Conservation (phyloP, 495 filamentous ascomycete species). For the Penicillium tannophilum region DNA sequence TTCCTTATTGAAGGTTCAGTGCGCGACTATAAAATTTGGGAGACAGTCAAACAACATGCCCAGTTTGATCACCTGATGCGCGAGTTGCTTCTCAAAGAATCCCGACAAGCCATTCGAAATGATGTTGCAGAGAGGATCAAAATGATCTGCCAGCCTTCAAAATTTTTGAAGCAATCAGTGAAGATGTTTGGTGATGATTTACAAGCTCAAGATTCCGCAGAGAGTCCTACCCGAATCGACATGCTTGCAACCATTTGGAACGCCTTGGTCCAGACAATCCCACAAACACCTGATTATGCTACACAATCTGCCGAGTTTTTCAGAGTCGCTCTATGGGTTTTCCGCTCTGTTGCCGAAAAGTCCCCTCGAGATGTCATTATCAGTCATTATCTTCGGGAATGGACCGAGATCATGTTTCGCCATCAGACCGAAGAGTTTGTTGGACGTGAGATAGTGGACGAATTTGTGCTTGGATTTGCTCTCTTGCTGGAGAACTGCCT, state of each 20-base stretch:
- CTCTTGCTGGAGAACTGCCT: conserved; percentile 51
- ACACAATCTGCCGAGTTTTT: conserved; percentile 59
- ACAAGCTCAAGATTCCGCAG: conserved; percentile 5
- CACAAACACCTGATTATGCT: conserved; percentile 44
- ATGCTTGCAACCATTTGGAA: conserved; percentile 55
- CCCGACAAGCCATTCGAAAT: conserved; percentile 33
- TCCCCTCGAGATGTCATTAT: conserved; percentile 54
- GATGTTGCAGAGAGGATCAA: conserved; percentile 41
- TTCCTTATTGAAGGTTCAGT: conserved; percentile 66
- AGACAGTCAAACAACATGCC: conserved; percentile 48
- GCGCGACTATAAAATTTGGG: conserved; percentile 61
- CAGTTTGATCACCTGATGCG: conserved; percentile 46
- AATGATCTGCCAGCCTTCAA: conserved; percentile 33
- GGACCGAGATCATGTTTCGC: conserved; percentile 55
- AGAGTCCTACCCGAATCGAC: conserved; percentile 36
- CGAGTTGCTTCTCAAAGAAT: conserved; percentile 40
- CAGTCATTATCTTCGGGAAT: conserved; percentile 50
- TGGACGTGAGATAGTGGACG: conserved; percentile 52
- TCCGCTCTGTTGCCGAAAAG: conserved; percentile 56
- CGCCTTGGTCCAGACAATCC: conserved; percentile 51
- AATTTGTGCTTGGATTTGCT: conserved; percentile 50
- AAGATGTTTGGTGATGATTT: conserved; percentile 12
- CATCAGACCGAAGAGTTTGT: conserved; percentile 59
- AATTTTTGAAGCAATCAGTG: conserved; percentile 27
- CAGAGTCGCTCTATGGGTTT: conserved; percentile 50